These are phyloP conservation scores for Cydonia oblonga DNA, from an alignment of 331 rosid genomes.

Conservation along the genomic window DNA sequence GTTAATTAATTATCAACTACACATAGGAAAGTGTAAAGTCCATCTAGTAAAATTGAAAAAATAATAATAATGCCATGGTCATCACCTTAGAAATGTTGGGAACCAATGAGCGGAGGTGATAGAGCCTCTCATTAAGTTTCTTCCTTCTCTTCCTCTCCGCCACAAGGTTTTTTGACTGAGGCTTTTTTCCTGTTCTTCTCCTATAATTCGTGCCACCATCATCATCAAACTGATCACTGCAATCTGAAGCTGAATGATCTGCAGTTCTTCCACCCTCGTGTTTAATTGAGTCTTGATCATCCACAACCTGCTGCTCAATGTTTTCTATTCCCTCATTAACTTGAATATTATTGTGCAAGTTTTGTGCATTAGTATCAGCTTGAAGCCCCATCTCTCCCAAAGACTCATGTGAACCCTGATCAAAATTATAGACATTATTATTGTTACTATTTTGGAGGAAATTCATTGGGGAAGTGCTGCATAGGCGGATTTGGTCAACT, in stretches of 20 bases:
- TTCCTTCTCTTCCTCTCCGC: conserved; percentile 95
- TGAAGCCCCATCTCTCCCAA: conserved; percentile 34
- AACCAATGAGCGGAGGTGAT: conserved; percentile 72
- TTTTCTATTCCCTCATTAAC: conserved; percentile 26
- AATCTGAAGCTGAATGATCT: conserved; percentile 16
- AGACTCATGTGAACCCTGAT: conserved; percentile 28
- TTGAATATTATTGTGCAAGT: conserved; percentile 11
- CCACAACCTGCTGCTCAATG: conserved; percentile 40
- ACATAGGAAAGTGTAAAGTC: not conserved
- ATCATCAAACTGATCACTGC: conserved; percentile 56
- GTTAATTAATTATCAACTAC: not conserved
- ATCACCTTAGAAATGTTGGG: conserved; percentile 45
- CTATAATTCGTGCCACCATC: conserved; percentile 61
- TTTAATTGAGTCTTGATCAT: conserved; percentile 39
- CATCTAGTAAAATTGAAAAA: not conserved
- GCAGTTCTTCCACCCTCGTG: conserved; percentile 26
- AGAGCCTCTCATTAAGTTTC: conserved; percentile 78
- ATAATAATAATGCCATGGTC: not conserved
- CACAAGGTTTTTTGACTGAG: conserved; percentile 67
- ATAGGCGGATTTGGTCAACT: conserved; percentile 20
- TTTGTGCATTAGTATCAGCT: conserved; percentile 8
- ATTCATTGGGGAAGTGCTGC: conserved; percentile 43
- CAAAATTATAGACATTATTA: not conserved
- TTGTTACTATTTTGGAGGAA: conserved; percentile 43
- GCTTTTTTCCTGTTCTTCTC: conserved; percentile 55